Evolutionary conservation across 441 rosid genomes (phyloP), one percentile per base, ranked within the genome.

Genomic region (Hura crepitans): DNA sequence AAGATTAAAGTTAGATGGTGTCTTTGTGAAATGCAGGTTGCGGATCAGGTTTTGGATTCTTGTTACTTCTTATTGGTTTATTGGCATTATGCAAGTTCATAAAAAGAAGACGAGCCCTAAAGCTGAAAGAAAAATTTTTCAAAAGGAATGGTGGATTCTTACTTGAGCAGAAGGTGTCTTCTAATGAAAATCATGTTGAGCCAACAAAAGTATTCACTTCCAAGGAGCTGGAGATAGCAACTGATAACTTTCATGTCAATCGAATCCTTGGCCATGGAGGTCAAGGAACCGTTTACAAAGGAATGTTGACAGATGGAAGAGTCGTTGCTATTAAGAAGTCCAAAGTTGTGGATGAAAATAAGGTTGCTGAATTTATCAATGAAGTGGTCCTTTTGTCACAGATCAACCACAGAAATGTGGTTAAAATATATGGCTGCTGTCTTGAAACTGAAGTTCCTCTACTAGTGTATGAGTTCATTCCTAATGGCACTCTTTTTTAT

Each of bases 181-280:
- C 71, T 5, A 46, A 37, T 0, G 60, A 66, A 27, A 58, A 25
- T 33, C 53, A 72, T n/a, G 71, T 72, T 47, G 75, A 72, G 43
- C 51, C 57, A 7, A 65, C 75, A 14, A 65, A 65, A 30, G 2
- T 72, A 9, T 72, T 56, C 20, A 30, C 58, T 58, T 72, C 70
- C 18, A 45, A 25, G 3, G 75, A 65, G 2, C 58, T 72, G 27
- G 75, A 65, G 25, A 72, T 58, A 11, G 75, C 75, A 33, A 72
- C 75, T 17, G 75, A 72, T 6, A 18, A 57, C 59, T 72, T 65
- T 55, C 17, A 72, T 55, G 11, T 15, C 5, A 71, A 62, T 15
- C 39, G 69, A 62, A 71, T 71, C 22, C 74, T 71, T 0, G 74
- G 74, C 27, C 74, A 62, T 39, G 74, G 74, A 51, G 74, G 74